Base-by-base conservation (phyloP, 768 basidiomycete genomes). In the Fistulinella prunicolor region DNA sequence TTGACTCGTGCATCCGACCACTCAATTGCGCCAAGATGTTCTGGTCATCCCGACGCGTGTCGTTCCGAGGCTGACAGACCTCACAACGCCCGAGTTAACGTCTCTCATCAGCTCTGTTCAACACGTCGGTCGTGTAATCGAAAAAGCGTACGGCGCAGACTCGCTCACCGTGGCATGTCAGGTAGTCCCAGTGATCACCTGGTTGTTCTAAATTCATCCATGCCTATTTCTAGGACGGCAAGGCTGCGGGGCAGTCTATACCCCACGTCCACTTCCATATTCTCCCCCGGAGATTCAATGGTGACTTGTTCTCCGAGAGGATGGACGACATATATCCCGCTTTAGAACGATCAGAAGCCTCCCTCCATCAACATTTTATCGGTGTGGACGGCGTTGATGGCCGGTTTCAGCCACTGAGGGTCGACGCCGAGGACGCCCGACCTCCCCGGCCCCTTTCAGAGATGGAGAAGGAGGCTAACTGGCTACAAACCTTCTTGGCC, bases 211-310 rank as follows among this genome's bases (percentile, higher is more conserved):
- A 20, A 44, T 44, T 51, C 26, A 53, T 26, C 13, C 56, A n/a
- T 20, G 4, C 26, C 28, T 5, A n/a, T 42, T 9, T 36, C 13
- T 58, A 93, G 89, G 93, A 97, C 60, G 94, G 94, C 12, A 77
- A 76, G 51, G 89, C 87, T 13, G 89, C 94, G 1, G 94, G 93
- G 0, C 85, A 87, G 67, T 78, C 78, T 6, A 55, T 71, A 36
- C 62, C 68, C 14, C 96, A 98, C 62, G 91, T 97, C n/a, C 96
- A 99, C 68, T 86, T 96, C 57, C 96, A 99, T 63, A 69, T 98
- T 23, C 70, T 99, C 5, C 96, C 96, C 19, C 82, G 95, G 2
- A 83, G 83, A 60, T 70, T 76, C 26, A 73, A 71, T 39, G 85
- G 84, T 10, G 89, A 91, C 66, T 71, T 68, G 19, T 91, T 89